phyloP scores from a whole-genome alignment of 257 asterid genomes.

The Hygrophila difformis region DNA sequence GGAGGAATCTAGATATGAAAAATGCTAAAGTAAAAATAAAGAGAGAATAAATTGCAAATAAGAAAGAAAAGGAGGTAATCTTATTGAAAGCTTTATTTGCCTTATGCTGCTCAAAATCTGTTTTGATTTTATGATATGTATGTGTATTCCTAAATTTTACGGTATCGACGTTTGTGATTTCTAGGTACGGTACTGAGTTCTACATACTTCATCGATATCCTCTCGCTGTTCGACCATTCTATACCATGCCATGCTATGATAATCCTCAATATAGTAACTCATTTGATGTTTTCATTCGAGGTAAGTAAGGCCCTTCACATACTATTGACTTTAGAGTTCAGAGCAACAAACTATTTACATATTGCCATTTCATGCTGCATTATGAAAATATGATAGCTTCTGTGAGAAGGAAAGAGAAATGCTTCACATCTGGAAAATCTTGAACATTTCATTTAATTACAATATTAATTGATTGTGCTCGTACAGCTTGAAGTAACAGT shows the following conservation, averaged over 20 bases:
- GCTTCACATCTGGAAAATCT: no score
- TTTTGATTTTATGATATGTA: not conserved
- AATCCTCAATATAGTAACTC: slow-evolving; percentile 65
- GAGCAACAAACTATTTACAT: not conserved
- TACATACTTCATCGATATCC: slow-evolving; percentile 93
- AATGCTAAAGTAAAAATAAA: no score
- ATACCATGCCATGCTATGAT: slow-evolving; percentile 84
- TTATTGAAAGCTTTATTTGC: no score
- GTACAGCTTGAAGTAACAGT: no score
- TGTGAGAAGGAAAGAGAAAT: slow-evolving; percentile 4
- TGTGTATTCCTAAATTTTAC: not conserved
- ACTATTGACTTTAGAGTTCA: not conserved
- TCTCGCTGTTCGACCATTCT: slow-evolving; percentile 78
- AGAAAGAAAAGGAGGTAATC: no score
- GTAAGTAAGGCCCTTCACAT: slow-evolving; percentile 27
- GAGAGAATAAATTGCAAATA: no score
- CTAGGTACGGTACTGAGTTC: slow-evolving; percentile 89
- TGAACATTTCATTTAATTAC: no score
- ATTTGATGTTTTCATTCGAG: slow-evolving; percentile 84
- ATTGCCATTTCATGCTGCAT: not conserved
- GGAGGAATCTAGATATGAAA: no score
- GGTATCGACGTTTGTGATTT: slow-evolving; percentile 8
- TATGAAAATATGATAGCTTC: not conserved
- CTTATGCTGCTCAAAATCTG: no score
- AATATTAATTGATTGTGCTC: no score